A percentile compares a stretch with the other conserved stretches of the same genome.
phyloP scores from a whole-genome alignment of 768 basidiomycete genomes.

The Dentipellis fragilis region DNA sequence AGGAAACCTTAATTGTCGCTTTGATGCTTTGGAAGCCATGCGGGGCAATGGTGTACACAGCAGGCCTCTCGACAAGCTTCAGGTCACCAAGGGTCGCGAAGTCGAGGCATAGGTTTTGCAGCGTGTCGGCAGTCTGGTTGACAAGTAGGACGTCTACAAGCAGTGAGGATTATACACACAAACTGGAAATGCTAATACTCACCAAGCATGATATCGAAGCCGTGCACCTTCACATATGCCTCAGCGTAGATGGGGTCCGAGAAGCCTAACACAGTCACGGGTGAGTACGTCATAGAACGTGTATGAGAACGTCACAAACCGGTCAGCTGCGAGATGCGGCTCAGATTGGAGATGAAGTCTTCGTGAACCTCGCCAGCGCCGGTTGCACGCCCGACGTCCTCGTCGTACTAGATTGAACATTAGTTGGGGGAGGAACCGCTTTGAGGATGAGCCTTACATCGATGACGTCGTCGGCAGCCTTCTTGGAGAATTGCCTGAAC shows the following conservation, averaged over 20 bases:
- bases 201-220: constrained; percentile 94
- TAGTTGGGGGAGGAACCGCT: background rate
- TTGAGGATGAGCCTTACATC: constrained; percentile 35
- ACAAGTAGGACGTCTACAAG: constrained; percentile 82
- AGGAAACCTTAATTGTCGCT: constrained; percentile 96
- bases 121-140: constrained; percentile 88
- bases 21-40: constrained; percentile 99
- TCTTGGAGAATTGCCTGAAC: constrained; percentile 95
- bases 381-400: constrained; percentile 84
- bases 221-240: constrained; percentile 94
- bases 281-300: background rate
- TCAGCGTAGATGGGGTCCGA: constrained; percentile 98
- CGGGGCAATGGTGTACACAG: constrained; percentile 87
- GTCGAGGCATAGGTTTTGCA: constrained; percentile 94
- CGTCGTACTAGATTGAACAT: constrained; percentile 54
- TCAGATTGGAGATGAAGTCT: constrained; percentile 91
- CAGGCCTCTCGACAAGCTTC: constrained; percentile 93
- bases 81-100: constrained; percentile 96
- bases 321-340: constrained; percentile 87
- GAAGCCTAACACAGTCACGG: constrained; percentile 49
- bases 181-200: constrained; percentile 8
- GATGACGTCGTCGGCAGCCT: constrained; percentile 68
- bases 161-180: background rate
- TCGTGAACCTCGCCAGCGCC: constrained; percentile 76
- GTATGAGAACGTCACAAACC: constrained; percentile 32